phyloP scores from a whole-genome alignment of 1,284 basidiomycete species.

The Trichosporon inkin region DNA sequence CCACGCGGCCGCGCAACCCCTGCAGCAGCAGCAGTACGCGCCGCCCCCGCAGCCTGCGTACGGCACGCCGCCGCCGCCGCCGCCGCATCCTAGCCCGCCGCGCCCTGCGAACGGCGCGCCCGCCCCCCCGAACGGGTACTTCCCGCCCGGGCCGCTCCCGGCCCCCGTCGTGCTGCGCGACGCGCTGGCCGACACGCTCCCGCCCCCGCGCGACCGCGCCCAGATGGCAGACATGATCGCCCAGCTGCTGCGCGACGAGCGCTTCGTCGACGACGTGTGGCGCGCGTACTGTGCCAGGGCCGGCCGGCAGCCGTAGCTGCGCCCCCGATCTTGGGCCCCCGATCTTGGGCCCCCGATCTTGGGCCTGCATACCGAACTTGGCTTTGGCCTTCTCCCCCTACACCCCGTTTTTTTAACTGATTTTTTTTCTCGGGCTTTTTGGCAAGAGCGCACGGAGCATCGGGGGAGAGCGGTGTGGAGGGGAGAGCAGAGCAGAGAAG shows the following conservation, averaged over 20 bases:
- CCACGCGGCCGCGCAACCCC: no score
- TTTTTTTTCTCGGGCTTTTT: no score
- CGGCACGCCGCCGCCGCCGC: not conserved
- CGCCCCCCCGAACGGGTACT: not conserved
- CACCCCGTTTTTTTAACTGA: no score
- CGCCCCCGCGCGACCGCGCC: not conserved
- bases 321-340: no score
- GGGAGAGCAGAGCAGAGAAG: no score
- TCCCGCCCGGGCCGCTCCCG: not conserved
- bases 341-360: no score
- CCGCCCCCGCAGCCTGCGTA: not conserved
- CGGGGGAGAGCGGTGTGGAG: no score
- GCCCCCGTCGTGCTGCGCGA: slow-evolving; percentile 8
- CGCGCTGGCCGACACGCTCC: slow-evolving; percentile 8
- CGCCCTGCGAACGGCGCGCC: not conserved
- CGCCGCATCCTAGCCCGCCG: not conserved
- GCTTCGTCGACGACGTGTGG: slow-evolving; percentile 17
- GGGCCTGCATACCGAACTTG: no score
- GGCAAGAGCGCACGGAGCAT: no score
- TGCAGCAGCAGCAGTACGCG: no score
- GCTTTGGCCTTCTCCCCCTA: no score
- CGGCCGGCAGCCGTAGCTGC: not conserved
- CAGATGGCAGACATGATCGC: not conserved
- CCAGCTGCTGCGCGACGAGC: slow-evolving; percentile 7
- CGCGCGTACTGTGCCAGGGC: slow-evolving; percentile 12